Percentiles rank a stretch among this genome's conserved stretches.
Conservation (phyloP, 345 rosid genomes). For the Viola odorata region DNA sequence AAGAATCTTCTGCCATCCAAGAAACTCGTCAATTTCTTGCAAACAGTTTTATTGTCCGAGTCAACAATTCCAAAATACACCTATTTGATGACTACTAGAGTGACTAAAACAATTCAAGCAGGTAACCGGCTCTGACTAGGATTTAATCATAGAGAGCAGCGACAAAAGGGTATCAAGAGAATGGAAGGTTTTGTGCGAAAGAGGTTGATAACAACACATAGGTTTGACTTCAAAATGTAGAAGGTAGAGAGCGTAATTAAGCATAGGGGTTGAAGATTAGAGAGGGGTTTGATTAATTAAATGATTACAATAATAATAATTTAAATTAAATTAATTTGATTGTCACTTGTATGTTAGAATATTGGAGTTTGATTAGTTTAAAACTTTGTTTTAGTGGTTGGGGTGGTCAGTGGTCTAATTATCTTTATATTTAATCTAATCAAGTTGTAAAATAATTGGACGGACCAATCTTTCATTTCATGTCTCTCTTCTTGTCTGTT, state of each 20-base stretch:
- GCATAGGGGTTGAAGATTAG: constrained; percentile 16
- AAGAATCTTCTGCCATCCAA: too few relatives aligned
- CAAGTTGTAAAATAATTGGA: constrained; percentile 21
- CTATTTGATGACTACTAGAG: too few relatives aligned
- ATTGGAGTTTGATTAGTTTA: constrained; percentile 10
- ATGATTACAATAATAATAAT: constrained; percentile 22
- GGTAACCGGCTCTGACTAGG: too few relatives aligned
- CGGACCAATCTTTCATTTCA: constrained; percentile 34
- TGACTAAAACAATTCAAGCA: too few relatives aligned
- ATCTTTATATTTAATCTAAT: constrained; percentile 6
- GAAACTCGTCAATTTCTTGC: too few relatives aligned
- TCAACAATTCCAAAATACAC: too few relatives aligned
- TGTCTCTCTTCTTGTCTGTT: constrained; percentile 53
- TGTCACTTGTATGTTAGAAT: constrained; percentile 20
- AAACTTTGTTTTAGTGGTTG: constrained; percentile 21
- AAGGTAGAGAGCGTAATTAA: constrained; percentile 18
- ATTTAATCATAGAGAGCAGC: background rate
- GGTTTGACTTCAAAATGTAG: constrained; percentile 48
- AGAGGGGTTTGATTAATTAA: constrained; percentile 3
- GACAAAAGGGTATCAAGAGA: constrained; percentile 5
- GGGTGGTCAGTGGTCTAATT: constrained; percentile 25
- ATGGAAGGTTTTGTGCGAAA: constrained; percentile 16
- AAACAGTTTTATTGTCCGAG: too few relatives aligned
- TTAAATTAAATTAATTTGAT: constrained; percentile 12
- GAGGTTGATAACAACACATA: constrained; percentile 18